These are phyloP conservation scores for Penicillium sp. DNA, from an alignment of 2,329 filamentous ascomycete genomes.

Conservation along the genomic window DNA sequence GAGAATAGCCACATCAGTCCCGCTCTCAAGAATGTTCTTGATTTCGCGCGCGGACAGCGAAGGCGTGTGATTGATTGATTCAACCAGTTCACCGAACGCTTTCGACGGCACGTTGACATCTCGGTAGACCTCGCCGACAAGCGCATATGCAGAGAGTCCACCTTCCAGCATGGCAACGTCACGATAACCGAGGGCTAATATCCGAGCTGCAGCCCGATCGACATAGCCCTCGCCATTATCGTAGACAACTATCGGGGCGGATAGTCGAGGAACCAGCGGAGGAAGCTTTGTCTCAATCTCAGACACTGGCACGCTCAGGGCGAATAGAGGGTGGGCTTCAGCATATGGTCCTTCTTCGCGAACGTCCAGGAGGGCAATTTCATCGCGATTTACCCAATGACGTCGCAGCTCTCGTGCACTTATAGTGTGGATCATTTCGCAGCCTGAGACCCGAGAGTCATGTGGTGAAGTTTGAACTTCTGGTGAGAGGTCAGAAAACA, in stretches of 20 bases:
- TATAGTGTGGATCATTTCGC: constrained; percentile 25
- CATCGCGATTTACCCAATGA: constrained; percentile 24
- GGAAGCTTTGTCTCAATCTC: constrained; percentile 31
- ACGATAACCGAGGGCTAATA: constrained; percentile 27
- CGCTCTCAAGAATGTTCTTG: constrained; percentile 26
- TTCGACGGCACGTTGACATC: constrained; percentile 37
- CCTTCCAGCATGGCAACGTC: constrained; percentile 28
- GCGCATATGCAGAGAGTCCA: constrained; percentile 27
- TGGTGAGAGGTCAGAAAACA: not conserved
- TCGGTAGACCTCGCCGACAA: constrained; percentile 31
- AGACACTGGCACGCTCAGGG: constrained; percentile 31
- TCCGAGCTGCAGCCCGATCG: constrained; percentile 22
- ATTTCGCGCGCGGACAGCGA: constrained; percentile 29
- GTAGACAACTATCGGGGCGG: constrained; percentile 31
- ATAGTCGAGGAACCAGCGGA: constrained; percentile 28
- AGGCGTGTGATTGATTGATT: constrained; percentile 33
- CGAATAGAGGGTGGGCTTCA: constrained; percentile 31
- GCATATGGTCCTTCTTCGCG: constrained; percentile 36
- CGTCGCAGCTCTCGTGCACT: constrained; percentile 24
- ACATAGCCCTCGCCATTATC: constrained; percentile 33
- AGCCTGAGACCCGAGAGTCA: too few species aligned
- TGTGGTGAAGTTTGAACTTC: not conserved
- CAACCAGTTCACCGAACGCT: constrained; percentile 36
- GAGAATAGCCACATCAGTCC: constrained; percentile 27
- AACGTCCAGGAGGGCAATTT: constrained; percentile 34